A percentile compares a stretch with the other conserved stretches of the same genome.
These are phyloP conservation scores for Aeminium ludgeri DNA, from an alignment of 495 filamentous ascomycete species.

Conservation along the genomic window DNA sequence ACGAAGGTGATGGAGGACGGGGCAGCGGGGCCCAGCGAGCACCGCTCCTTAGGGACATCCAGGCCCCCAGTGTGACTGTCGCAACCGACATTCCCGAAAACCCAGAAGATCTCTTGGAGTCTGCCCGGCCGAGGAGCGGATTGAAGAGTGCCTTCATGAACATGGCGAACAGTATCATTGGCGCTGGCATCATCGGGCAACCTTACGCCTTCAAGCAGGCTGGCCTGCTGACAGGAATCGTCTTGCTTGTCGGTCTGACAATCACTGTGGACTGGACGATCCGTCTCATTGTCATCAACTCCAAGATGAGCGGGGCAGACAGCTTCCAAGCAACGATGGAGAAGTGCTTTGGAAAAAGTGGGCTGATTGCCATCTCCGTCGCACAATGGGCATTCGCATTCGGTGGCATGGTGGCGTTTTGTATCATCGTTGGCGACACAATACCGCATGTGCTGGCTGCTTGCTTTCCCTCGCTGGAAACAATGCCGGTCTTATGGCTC, in stretches of 20 bases:
- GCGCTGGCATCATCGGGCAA: conserved; percentile 91
- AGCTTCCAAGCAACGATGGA: conserved; percentile 92
- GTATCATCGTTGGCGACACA: conserved; percentile 88
- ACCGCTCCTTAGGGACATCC: conserved; percentile 70
- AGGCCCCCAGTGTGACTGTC: conserved; percentile 76
- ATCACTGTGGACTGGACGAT: conserved; percentile 93
- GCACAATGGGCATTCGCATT: conserved; percentile 98
- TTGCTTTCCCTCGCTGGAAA: conserved; percentile 56
- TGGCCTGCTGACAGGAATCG: conserved; percentile 60
- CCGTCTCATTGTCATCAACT: conserved; percentile 85
- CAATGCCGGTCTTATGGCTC: conserved; percentile 63
- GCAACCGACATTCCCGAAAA: conserved; percentile 42
- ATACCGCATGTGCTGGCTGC: conserved; percentile 80
- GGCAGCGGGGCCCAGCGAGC: conserved; percentile 33
- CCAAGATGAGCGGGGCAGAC: conserved; percentile 77
- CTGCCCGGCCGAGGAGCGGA: conserved; percentile 46
- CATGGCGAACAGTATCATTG: conserved; percentile 98
- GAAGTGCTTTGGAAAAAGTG: conserved; percentile 74
- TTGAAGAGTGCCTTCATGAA: conserved; percentile 79
- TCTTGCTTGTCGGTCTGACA: conserved; percentile 64
- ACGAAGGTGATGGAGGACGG: conserved; percentile 9
- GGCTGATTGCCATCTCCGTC: conserved; percentile 73
- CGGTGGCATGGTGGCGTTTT: conserved; percentile 95
- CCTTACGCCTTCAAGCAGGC: conserved; percentile 89
- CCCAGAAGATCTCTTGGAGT: conserved; percentile 42